Conservation (phyloP, 1,284 basidiomycete species). For the Phellopilus nigrolimitatus region DNA sequence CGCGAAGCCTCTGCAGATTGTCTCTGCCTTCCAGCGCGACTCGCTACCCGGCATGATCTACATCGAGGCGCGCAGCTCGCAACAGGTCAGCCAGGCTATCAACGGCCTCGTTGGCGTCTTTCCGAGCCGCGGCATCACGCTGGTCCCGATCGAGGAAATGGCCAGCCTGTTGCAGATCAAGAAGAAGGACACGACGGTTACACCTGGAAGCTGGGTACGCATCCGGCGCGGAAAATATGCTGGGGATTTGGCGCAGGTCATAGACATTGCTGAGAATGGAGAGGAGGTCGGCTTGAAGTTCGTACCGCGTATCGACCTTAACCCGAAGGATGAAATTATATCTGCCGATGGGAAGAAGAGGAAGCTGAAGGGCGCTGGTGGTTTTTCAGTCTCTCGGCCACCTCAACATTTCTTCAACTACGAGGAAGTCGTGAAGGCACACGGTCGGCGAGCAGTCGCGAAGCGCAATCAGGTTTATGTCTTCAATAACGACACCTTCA, state of each 20-base stretch:
- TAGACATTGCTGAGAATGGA: constrained; percentile 91
- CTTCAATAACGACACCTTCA: constrained; percentile 92
- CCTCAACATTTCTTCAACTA: constrained; percentile 92
- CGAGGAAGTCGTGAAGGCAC: constrained; percentile 88
- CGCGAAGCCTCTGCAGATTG: constrained; percentile 75
- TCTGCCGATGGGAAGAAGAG: constrained; percentile 65
- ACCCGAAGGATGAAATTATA: constrained; percentile 72
- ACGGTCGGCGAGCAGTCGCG: constrained; percentile 72
- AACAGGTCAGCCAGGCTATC: constrained; percentile 83
- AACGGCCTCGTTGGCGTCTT: constrained; percentile 92
- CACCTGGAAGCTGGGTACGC: constrained; percentile 91
- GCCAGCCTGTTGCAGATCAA: constrained; percentile 93
- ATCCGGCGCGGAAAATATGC: constrained; percentile 92
- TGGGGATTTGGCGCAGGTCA: constrained; percentile 92
- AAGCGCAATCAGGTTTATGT: constrained; percentile 71
- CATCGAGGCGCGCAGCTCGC: constrained; percentile 86
- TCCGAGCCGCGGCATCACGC: constrained; percentile 70
- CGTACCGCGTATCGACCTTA: constrained; percentile 95
- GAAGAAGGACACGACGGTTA: constrained; percentile 85
- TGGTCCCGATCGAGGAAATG: constrained; percentile 99
- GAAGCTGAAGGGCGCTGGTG: constrained; percentile 53
- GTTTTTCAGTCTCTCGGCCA: constrained; percentile 60
- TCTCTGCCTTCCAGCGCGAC: constrained; percentile 94
- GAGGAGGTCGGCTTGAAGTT: constrained; percentile 93
- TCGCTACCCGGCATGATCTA: constrained; percentile 95